Percentiles rank a stretch among this genome's conserved stretches.
These are phyloP conservation scores for Apiospora hydei DNA, from an alignment of 2,329 filamentous ascomycete species.

Conservation along the genomic window DNA sequence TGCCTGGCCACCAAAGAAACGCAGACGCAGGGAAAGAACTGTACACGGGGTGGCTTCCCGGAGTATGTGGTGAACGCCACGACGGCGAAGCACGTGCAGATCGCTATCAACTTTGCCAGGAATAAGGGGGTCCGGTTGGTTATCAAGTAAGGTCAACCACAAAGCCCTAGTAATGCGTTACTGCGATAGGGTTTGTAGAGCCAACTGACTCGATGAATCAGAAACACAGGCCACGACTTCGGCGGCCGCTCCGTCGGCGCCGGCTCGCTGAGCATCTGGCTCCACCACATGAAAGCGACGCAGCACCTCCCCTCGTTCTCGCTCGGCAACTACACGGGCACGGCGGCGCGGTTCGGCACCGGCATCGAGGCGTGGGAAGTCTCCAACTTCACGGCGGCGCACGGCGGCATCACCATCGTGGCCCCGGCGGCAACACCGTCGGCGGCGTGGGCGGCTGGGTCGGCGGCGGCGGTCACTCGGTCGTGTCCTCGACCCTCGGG, in stretches of 20 bases:
- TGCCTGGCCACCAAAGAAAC: constrained; percentile 38
- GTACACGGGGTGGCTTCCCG: constrained; percentile 47
- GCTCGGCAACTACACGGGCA: constrained; percentile 39
- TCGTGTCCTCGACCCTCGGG: constrained; percentile 60
- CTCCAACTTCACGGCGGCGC: constrained; percentile 36
- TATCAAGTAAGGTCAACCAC: constrained; percentile 41
- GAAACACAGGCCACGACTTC: constrained; percentile 56
- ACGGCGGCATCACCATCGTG: constrained; percentile 42
- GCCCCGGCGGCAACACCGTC: constrained; percentile 56
- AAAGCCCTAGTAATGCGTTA: too few species aligned
- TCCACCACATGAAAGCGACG: constrained; percentile 55
- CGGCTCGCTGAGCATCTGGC: constrained; percentile 58
- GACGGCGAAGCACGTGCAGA: constrained; percentile 47
- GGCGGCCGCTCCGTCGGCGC: constrained; percentile 53
- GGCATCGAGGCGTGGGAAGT: constrained; percentile 44
- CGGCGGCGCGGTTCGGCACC: constrained; percentile 42
- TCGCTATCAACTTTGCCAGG: constrained; percentile 50
- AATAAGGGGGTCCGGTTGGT: constrained; percentile 47
- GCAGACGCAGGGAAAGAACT: constrained; percentile 34
- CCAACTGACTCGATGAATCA: neutral
- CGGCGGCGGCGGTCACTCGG: constrained; percentile 67
- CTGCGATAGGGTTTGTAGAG: too few species aligned
- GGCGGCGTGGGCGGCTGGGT: constrained; percentile 68
- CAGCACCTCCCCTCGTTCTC: constrained; percentile 44
- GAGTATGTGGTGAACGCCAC: constrained; percentile 48